phyloP scores from a whole-genome alignment of 768 basidiomycete genomes.

The Pisolithus orientalis region DNA sequence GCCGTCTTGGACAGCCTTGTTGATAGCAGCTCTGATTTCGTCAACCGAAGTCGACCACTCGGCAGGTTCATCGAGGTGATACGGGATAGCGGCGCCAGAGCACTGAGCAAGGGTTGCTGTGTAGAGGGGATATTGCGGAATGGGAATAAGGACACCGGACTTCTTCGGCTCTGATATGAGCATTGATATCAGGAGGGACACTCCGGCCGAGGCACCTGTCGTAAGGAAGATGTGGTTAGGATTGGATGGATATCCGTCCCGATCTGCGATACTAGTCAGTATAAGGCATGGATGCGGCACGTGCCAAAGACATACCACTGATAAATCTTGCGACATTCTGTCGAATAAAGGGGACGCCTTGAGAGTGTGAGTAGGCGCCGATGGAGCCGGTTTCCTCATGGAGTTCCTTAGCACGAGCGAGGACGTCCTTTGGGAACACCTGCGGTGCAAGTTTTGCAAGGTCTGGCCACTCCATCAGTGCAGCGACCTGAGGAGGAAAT shows the following conservation, averaged over 20 bases:
- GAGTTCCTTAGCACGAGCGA: constrained; percentile 78
- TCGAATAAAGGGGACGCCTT: constrained; percentile 86
- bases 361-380: constrained; percentile 94
- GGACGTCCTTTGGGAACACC: constrained; percentile 81
- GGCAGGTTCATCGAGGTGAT: constrained; percentile 77
- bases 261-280: constrained; percentile 41
- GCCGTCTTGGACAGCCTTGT: constrained; percentile 56
- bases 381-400: constrained; percentile 81
- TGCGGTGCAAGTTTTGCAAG: constrained; percentile 69
- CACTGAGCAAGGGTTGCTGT: constrained; percentile 89
- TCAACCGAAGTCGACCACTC: constrained; percentile 78
- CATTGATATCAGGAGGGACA: constrained; percentile 79
- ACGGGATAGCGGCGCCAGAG: constrained; percentile 76
- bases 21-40: constrained; percentile 62
- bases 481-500: constrained; percentile 57
- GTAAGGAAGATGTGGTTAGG: constrained; percentile 91
- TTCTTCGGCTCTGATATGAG: constrained; percentile 56
- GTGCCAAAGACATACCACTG: constrained; percentile 44
- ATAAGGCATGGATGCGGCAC: background rate
- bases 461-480: constrained; percentile 87
- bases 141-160: constrained; percentile 86
- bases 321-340: constrained; percentile 88
- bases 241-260: constrained; percentile 82
- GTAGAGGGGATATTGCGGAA: constrained; percentile 97
- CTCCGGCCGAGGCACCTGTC: constrained; percentile 89